Evolutionary conservation across 192 early-diverging fungal genomes (phyloP), one percentile per base, ranked within the genome.

Genomic region (Entomortierella chlamydospora): DNA sequence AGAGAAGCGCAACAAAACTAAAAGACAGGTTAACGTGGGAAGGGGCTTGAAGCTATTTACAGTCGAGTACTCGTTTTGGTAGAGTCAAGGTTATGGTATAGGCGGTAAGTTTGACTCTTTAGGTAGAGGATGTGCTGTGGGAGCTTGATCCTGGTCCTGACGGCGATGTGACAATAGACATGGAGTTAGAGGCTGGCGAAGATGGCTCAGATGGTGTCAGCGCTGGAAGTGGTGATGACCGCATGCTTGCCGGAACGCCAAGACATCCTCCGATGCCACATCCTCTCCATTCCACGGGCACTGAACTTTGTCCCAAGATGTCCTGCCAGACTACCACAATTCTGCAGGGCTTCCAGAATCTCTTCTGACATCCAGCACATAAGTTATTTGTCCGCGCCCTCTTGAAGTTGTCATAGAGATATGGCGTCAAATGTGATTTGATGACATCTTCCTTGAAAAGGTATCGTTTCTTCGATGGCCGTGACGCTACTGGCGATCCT

Each of bases 221-320:
- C 15, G 15, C 45, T 47, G 45, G 15, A 4, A 17, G 20, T 20
- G 12, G 15, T 20, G 45, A 47, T 58, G 66, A 31, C 70, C 61
- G 57, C 34, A 67, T n/a, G 20, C 31, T 37, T 11, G 23, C 39
- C 25, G 76, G 76, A 10, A 79, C 57, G 2, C 76, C 68, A 12
- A 47, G 41, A 43, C 76, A 79, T 25, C 42, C 57, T 4, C 68
- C 57, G 20, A 79, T 65, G 0, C 76, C 76, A 49, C 76, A 79
- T 9, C 76, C 76, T n/a, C 68, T 79, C 76, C 76, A 79, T 33
- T 70, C 39, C 2, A 70, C 41, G 1, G 76, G 76, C 0, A 79
- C 63, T 28, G 50, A 25, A 12, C 1, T 64, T 54, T 79, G 76
- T 22, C 76, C 76, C 29, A 79, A 9, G 9, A 79, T 30, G 10